These are phyloP conservation scores for Lactifluus pinguis DNA, from an alignment of 768 basidiomycete species.

Conservation along the genomic window DNA sequence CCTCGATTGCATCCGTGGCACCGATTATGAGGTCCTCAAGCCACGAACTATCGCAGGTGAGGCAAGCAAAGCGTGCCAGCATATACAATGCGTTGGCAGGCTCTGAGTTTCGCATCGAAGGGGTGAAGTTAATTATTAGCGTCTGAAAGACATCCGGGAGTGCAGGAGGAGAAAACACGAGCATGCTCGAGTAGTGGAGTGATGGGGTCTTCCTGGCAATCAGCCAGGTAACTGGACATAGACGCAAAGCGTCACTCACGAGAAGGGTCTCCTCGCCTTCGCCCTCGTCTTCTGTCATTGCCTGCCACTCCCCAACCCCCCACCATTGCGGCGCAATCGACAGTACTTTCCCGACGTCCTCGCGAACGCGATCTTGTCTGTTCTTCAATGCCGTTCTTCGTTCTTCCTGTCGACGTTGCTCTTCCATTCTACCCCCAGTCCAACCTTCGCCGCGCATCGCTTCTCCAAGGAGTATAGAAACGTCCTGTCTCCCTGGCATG, in stretches of 20 bases:
- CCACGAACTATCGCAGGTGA: slow-evolving; percentile 87
- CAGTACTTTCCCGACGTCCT: slow-evolving; percentile 49
- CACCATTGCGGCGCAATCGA: slow-evolving; percentile 58
- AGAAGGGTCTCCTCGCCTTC: slow-evolving; percentile 43
- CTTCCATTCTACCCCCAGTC: slow-evolving; percentile 70
- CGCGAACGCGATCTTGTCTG: slow-evolving; percentile 45
- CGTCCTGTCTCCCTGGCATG: slow-evolving; percentile 75
- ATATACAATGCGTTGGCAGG: slow-evolving; percentile 91
- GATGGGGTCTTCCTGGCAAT: slow-evolving; percentile 49
- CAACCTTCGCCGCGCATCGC: slow-evolving; percentile 82
- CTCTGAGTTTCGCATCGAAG: slow-evolving; percentile 63
- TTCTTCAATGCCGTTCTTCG: slow-evolving; percentile 45
- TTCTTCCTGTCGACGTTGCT: slow-evolving; percentile 50
- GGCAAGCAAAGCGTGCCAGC: slow-evolving; percentile 85
- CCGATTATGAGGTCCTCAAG: slow-evolving; percentile 87
- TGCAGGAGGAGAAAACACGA: slow-evolving; percentile 80
- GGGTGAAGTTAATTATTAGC: slow-evolving; percentile 66
- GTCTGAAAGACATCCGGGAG: slow-evolving; percentile 75
- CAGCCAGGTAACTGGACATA: neutral
- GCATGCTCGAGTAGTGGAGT: slow-evolving; percentile 76
- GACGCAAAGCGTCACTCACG: slow-evolving; percentile 28
- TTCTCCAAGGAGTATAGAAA: slow-evolving; percentile 80
- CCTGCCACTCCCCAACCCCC: slow-evolving; percentile 38
- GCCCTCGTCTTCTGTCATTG: slow-evolving; percentile 30
- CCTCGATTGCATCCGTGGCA: slow-evolving; percentile 87